phyloP scores from a whole-genome alignment of 192 early-diverging fungal genomes.

The Linnemannia exigua region DNA sequence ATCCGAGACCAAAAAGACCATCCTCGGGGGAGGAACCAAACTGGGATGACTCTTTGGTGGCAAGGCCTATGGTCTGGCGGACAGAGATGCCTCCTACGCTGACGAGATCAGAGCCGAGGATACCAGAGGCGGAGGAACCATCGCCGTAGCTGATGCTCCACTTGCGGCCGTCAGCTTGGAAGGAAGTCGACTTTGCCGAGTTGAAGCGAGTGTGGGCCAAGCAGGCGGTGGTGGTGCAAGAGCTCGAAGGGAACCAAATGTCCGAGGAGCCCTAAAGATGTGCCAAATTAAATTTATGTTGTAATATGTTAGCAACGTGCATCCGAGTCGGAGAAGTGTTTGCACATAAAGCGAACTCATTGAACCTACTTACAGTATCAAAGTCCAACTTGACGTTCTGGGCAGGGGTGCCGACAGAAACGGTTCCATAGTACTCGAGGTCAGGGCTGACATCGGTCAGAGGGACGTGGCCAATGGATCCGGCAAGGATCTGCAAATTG shows the following conservation, averaged over 20 bases:
- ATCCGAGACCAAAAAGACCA: slow-evolving; percentile 76
- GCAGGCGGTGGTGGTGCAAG: slow-evolving; percentile 64
- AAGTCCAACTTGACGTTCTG: slow-evolving; percentile 69
- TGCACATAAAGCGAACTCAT: background rate
- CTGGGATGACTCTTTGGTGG: slow-evolving; percentile 68
- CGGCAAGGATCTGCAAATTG: background rate
- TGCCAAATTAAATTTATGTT: background rate
- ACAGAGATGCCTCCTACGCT: slow-evolving; percentile 66
- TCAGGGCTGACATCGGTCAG: slow-evolving; percentile 38
- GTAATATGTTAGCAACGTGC: background rate
- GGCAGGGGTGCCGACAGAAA: slow-evolving; percentile 74
- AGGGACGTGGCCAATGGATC: slow-evolving; percentile 17
- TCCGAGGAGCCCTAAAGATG: slow-evolving; percentile 63
- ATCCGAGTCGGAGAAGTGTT: too few species aligned
- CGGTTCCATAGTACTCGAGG: slow-evolving; percentile 69
- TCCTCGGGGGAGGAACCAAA: slow-evolving; percentile 72
- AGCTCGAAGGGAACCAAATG: slow-evolving; percentile 69
- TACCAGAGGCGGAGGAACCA: slow-evolving; percentile 63
- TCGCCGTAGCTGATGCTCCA: slow-evolving; percentile 80
- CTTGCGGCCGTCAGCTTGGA: slow-evolving; percentile 65
- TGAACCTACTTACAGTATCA: slow-evolving; percentile 27
- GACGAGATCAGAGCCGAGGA: slow-evolving; percentile 66
- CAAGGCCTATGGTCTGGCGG: slow-evolving; percentile 74
- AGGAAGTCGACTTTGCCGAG: slow-evolving; percentile 63
- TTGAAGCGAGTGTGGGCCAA: slow-evolving; percentile 62